These are phyloP conservation scores for Citrus medica DNA, from an alignment of 345 rosid species.

Conservation along the genomic window DNA sequence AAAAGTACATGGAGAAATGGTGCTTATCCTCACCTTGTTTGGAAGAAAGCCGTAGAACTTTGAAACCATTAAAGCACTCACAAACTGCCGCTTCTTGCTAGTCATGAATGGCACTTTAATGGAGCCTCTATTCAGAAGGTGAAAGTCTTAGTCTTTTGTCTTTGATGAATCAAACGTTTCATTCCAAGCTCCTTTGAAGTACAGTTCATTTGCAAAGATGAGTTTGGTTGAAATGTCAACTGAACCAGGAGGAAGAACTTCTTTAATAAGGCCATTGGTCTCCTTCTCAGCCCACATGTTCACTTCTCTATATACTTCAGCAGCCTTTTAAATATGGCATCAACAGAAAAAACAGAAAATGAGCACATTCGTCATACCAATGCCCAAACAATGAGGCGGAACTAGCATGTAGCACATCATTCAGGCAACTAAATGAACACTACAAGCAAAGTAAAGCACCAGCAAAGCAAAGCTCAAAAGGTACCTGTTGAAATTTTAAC, in stretches of 20 bases:
- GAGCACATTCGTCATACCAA: neutral
- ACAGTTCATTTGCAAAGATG: slow-evolving; percentile 69
- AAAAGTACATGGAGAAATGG: slow-evolving; percentile 66
- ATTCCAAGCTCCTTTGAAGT: slow-evolving; percentile 80
- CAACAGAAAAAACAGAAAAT: neutral
- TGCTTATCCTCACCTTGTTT: slow-evolving; percentile 62
- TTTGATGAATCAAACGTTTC: slow-evolving; percentile 53
- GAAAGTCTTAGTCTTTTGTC: slow-evolving; percentile 58
- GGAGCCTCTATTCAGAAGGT: slow-evolving; percentile 48
- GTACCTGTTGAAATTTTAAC: neutral
- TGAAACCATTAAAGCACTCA: slow-evolving; percentile 53
- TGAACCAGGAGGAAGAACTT: slow-evolving; percentile 66
- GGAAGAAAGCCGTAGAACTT: slow-evolving; percentile 72
- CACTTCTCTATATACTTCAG: slow-evolving; percentile 54
- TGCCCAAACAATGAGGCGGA: neutral
- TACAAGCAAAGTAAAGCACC: neutral
- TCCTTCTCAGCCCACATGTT: slow-evolving; percentile 74
- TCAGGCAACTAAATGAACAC: too few relatives aligned
- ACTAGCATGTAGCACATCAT: neutral
- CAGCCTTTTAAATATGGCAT: slow-evolving; percentile 44
- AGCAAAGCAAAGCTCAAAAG: neutral
- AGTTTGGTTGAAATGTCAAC: slow-evolving; percentile 51
- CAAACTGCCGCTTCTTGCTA: slow-evolving; percentile 54
- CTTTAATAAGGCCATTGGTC: slow-evolving; percentile 67
- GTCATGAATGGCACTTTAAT: slow-evolving; percentile 77